Base-by-base conservation (phyloP, 345 rosid genomes). In the Corymbia maculata region DNA sequence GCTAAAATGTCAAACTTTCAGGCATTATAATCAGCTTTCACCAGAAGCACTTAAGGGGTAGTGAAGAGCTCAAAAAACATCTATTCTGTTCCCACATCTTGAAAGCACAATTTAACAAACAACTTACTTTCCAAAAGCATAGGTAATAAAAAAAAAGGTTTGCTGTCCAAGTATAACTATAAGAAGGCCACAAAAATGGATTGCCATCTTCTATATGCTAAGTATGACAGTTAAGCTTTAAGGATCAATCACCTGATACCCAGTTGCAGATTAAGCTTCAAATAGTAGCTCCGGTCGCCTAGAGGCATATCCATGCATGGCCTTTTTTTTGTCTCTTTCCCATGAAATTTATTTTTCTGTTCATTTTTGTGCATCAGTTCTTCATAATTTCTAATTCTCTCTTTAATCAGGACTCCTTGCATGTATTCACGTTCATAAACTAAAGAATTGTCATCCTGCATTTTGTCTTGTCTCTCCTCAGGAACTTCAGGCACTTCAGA, bases 211-310 rank as follows among this genome's bases (percentile, higher is more conserved):
- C 82, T 21, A 75, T 75, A 75, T 75, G 28, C 82, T 36, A 75
- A 30, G 64, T 55, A 51, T 13, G 55, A 28, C 52, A 86, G 86
- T 61, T 88, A 51, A 85, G 87, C 53, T 88, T 90, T 94, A 75
- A 75, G 84, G 19, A 19, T 75, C 28, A 75, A 36, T 75, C 49
- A 97, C 98, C 98, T 96, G 94, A 97, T 97, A 88, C 99, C 99
- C 88, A 96, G 97, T 93, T 97, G 99, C 93, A 97, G 93, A 92
- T 95, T 96, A 50, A 96, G 96, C 98, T 93, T 96, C 66, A 96
- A 91, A 90, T 91, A 94, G 90, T 94, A 91, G 92, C 95, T 95
- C 88, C 92, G 94, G 59, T 89, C 89, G 85, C 95, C 92, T 55
- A 87, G 91, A 26, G 94, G 91, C 91, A 92, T 89, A 87, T 91